Conservation (phyloP, 225 moss, liverwort and hornwort species). For the Sphagnum contortum region DNA sequence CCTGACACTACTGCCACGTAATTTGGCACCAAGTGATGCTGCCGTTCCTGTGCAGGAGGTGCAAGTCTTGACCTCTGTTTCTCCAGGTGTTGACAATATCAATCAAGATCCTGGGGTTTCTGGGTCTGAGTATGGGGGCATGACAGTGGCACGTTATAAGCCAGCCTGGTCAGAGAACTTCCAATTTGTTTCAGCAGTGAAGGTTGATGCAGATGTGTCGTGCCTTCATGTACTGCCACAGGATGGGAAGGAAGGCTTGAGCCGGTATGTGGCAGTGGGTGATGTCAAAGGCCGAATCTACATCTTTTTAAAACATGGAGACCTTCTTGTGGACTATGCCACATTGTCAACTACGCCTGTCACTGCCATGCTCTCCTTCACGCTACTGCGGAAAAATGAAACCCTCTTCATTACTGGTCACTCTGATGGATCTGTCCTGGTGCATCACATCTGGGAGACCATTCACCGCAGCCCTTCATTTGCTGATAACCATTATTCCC, state of each 20-base stretch:
- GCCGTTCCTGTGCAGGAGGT: neutral
- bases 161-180: conserved; percentile 93
- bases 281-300: conserved; percentile 69
- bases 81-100: neutral
- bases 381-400: conserved; percentile 61
- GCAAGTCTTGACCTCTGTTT: conserved; percentile 11
- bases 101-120: conserved; percentile 9
- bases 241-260: conserved; percentile 63
- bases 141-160: conserved; percentile 75
- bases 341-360: conserved; percentile 67
- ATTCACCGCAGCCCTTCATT: conserved; percentile 35
- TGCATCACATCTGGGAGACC: conserved; percentile 71
- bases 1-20: conserved; percentile 1
- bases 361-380: conserved; percentile 84
- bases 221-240: conserved; percentile 75
- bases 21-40: conserved; percentile 1
- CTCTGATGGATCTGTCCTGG: conserved; percentile 76
- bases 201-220: conserved; percentile 76
- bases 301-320: conserved; percentile 73
- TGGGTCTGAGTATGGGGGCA: conserved; percentile 24
- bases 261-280: conserved; percentile 81
- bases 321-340: conserved; percentile 61
- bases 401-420: conserved; percentile 81
- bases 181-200: conserved; percentile 86
- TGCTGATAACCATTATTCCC: conserved; percentile 41